phyloP scores from a whole-genome alignment of 768 basidiomycete genomes.

The Boletus patriciae region DNA sequence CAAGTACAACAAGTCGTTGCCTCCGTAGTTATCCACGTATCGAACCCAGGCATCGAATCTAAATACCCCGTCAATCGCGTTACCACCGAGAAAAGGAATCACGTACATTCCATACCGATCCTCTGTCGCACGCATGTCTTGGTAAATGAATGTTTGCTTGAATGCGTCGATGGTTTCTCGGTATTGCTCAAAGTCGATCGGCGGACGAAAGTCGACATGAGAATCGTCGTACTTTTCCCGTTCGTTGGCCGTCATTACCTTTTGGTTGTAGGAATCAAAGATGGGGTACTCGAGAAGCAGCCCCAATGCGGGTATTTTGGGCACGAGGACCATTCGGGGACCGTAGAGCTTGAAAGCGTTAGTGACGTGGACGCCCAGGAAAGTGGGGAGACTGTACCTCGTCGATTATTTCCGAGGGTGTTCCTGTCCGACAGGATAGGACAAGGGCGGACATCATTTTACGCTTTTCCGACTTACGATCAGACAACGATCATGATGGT shows the following conservation, averaged over 20 bases:
- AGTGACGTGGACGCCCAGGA: not conserved
- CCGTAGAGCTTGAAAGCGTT: slow-evolving; percentile 63
- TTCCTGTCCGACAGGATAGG: slow-evolving; percentile 72
- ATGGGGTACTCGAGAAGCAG: slow-evolving; percentile 87
- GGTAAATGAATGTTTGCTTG: slow-evolving; percentile 84
- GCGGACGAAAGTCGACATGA: slow-evolving; percentile 64
- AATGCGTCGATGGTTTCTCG: slow-evolving; percentile 72
- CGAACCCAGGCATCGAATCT: slow-evolving; percentile 88
- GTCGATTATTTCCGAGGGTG: slow-evolving; percentile 72
- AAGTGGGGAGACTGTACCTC: slow-evolving; percentile 45
- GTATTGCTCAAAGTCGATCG: slow-evolving; percentile 71
- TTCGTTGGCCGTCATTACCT: slow-evolving; percentile 45
- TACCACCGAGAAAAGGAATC: not conserved
- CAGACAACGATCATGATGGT: slow-evolving; percentile 4
- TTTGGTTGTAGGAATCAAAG: slow-evolving; percentile 74
- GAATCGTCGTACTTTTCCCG: slow-evolving; percentile 45
- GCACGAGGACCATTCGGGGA: slow-evolving; percentile 74
- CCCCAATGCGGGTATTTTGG: slow-evolving; percentile 95
- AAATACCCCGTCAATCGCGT: not conserved
- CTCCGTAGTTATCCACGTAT: slow-evolving; percentile 70
- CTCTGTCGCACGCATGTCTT: slow-evolving; percentile 83
- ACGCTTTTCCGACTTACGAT: slow-evolving; percentile 52
- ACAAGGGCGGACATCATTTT: slow-evolving; percentile 95
- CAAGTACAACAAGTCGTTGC: slow-evolving; percentile 74
- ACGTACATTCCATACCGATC: slow-evolving; percentile 74